phyloP scores from a whole-genome alignment of 1,284 basidiomycete species.

The Caloboletus firmus region DNA sequence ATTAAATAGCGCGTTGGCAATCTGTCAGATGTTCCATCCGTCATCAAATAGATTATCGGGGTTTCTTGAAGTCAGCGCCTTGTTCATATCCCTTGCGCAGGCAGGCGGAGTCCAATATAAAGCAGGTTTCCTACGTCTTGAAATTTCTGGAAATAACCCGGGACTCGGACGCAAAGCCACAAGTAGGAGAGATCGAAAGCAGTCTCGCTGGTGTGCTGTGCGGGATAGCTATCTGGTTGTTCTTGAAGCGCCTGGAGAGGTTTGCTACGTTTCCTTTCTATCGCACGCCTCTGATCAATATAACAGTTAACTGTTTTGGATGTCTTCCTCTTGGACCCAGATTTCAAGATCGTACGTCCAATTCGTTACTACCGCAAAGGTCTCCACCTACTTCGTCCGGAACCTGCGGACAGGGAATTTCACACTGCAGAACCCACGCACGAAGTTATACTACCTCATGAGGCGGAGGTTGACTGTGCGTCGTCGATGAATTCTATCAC shows the following conservation, averaged over 20 bases:
- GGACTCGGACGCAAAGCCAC: constrained; percentile 65
- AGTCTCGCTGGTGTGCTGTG: constrained; percentile 90
- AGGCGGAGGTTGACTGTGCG: constrained; percentile 30
- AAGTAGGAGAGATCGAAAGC: constrained; percentile 67
- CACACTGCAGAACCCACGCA: constrained; percentile 16
- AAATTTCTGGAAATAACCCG: constrained; percentile 47
- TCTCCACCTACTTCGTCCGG: constrained; percentile 57
- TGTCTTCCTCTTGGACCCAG: constrained; percentile 89
- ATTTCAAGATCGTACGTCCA: constrained; percentile 85
- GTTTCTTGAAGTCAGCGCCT: constrained; percentile 94
- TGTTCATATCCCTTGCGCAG: constrained; percentile 83
- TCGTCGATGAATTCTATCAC: constrained; percentile 54
- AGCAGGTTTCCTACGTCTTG: constrained; percentile 79
- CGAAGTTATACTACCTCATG: constrained; percentile 11
- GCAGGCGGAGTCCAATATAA: constrained; percentile 86
- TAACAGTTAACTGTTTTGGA: constrained; percentile 79
- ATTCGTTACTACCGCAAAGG: constrained; percentile 77
- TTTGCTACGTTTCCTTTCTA: constrained; percentile 36
- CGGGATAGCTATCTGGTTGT: constrained; percentile 92
- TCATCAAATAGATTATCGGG: constrained; percentile 88
- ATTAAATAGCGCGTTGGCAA: background rate
- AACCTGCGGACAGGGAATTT: constrained; percentile 35
- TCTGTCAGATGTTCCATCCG: constrained; percentile 91
- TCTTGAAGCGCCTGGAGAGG: constrained; percentile 85
- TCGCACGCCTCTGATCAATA: constrained; percentile 14